A percentile compares a stretch with the other conserved stretches of the same genome.
Evolutionary conservation across 73 alveolate genomes (phyloP).

Genomic region (Paramecium biaurelia): DNA sequence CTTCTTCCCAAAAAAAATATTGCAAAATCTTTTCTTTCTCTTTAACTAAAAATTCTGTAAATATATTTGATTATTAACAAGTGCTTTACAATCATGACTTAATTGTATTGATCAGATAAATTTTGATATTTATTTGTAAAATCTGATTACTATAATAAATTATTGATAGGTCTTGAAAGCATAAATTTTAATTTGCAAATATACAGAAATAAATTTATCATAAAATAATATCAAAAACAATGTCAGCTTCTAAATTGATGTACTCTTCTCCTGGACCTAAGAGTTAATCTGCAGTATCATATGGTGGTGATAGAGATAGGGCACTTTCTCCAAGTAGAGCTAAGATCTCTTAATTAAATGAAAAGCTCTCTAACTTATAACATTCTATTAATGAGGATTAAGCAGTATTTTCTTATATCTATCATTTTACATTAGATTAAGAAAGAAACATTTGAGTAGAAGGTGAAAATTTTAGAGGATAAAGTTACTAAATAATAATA

Average conservation of each 20-base stretch:
- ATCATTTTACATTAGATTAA: not conserved
- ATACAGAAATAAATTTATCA: not conserved
- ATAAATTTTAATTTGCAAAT: not conserved
- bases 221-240: not conserved
- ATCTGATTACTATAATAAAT: not conserved
- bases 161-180: not conserved
- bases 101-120: not conserved
- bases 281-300: not conserved
- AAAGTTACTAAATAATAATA: conserved; percentile 24
- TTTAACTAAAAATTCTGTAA: no score
- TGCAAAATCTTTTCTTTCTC: not conserved
- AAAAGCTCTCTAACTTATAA: conserved; percentile 13
- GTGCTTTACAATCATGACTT: not conserved
- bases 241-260: conserved; percentile 48
- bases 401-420: not conserved
- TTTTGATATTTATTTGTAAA: not conserved
- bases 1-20: not conserved
- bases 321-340: conserved; percentile 55
- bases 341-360: conserved; percentile 8
- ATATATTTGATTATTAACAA: no score
- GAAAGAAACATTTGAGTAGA: conserved; percentile 41
- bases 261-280: conserved; percentile 12
- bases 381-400: conserved; percentile 41
- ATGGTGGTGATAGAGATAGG: conserved; percentile 25
- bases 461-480: conserved; percentile 3